Evolutionary conservation across 2,329 filamentous ascomycete genomes (phyloP), one percentile per base, ranked within the genome.

Genomic region (Colletotrichum sp.): DNA sequence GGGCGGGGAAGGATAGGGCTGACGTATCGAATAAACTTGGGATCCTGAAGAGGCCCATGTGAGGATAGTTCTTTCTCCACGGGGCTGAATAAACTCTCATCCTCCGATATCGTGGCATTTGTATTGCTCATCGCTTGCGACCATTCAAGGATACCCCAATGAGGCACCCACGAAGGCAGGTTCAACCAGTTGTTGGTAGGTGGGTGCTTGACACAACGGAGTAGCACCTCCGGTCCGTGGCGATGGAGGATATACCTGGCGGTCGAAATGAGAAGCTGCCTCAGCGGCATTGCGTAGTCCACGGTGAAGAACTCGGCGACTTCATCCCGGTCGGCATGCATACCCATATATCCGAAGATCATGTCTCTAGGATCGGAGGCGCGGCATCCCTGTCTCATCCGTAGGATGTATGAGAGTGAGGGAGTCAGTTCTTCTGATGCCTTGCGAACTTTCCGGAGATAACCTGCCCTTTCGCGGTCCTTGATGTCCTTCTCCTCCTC

Each of bases 1-100:
- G 55, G 55, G 15, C 15, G 24, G 0, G 55, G 55, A 18, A 58
- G 55, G 26, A 58, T 10, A 10, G 55, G 24, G 26, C 26, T 28
- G 24, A 58, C 7, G 24, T 26, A 10, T 28, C 26, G 15, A 56
- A 56, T 56, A 8, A 56, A 56, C 21, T 26, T 43, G 8, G 38
- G 38, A 43, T 18, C 16, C 1, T 0, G 38, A 43, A n/a, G n/a
- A n/a, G n/a, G n/a, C n/a, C n/a, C n/a, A n/a, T n/a, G n/a, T n/a
- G n/a, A n/a, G n/a, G n/a, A n/a, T n/a, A n/a, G n/a, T n/a, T n/a
- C n/a, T n/a, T n/a, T 30, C 36, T 38, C 16, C 16, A 43, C 4
- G 5, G 1, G 0, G 16, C 36, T 1, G 4, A 10, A 1, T 8
- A 18, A 3, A 18, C 1, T 26, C 12, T 56, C 52, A 8, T 56